Evolutionary conservation across 2,329 filamentous ascomycete genomes (phyloP).

Genomic region (Colletotrichum sp.): DNA sequence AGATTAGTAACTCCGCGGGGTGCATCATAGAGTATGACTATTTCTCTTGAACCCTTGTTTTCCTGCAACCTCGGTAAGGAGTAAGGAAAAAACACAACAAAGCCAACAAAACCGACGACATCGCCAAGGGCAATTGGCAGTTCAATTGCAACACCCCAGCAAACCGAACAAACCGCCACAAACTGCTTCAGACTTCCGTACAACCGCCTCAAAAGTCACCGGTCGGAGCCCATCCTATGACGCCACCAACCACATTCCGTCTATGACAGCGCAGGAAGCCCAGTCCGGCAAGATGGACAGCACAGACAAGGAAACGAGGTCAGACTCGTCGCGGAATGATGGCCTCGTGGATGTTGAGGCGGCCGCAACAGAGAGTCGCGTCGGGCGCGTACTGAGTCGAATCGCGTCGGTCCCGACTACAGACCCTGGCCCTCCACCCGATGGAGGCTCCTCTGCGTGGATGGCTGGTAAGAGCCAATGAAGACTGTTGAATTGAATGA

Average conservation of each 20-base stretch:
- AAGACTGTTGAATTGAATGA: background rate
- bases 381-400: slow-evolving; percentile 10
- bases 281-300: background rate
- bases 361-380: background rate
- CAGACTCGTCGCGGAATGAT: slow-evolving; percentile 6
- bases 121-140: background rate
- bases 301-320: slow-evolving; percentile 9
- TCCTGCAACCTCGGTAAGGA: background rate
- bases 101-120: background rate
- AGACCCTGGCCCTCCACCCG: slow-evolving; percentile 9
- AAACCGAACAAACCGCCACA: background rate
- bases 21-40: background rate
- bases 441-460: slow-evolving; percentile 13
- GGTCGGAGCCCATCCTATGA: background rate
- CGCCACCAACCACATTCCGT: background rate
- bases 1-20: background rate
- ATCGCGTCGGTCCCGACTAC: slow-evolving; percentile 1
- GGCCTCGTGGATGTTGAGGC: background rate
- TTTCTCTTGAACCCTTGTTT: background rate
- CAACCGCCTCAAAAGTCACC: background rate
- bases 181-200: background rate
- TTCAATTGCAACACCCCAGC: background rate
- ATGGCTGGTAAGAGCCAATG: slow-evolving; percentile 2
- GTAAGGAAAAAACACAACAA: background rate
- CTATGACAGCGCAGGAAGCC: background rate